phyloP scores from a whole-genome alignment of 768 basidiomycete species.

The Tulasnella sp. region DNA sequence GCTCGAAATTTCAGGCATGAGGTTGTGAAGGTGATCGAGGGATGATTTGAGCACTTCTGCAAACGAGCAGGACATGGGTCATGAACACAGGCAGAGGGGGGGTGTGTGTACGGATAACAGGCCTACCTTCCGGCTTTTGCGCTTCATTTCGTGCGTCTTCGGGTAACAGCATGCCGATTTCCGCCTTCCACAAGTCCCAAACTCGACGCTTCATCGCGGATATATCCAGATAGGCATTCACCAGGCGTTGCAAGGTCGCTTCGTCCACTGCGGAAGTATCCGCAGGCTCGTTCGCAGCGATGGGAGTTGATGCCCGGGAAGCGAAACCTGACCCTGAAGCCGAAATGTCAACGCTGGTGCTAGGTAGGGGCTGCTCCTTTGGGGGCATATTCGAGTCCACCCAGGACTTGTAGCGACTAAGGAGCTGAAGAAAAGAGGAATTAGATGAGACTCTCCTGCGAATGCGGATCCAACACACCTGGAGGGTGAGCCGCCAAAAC shows the following conservation, averaged over 20 bases:
- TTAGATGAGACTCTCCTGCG: neutral
- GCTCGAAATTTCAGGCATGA: constrained; percentile 56
- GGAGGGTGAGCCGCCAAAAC: constrained; percentile 89
- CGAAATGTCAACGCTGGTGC: neutral
- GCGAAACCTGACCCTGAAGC: constrained; percentile 1
- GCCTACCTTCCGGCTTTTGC: constrained; percentile 53
- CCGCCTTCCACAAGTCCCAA: constrained; percentile 61
- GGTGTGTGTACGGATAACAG: neutral
- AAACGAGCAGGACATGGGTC: neutral
- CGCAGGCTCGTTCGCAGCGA: constrained; percentile 32
- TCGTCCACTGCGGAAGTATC: constrained; percentile 65
- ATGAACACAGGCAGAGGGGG: neutral
- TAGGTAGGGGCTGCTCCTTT: constrained; percentile 39
- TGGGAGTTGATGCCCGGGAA: constrained; percentile 12
- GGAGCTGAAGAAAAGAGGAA: constrained; percentile 49
- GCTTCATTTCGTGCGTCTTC: constrained; percentile 37
- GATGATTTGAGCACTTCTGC: constrained; percentile 48
- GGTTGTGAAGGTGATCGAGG: constrained; percentile 47
- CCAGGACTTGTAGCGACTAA: constrained; percentile 78
- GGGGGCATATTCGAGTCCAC: constrained; percentile 55
- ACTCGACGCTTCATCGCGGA: constrained; percentile 53
- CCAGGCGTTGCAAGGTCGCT: constrained; percentile 57
- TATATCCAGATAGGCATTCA: constrained; percentile 67
- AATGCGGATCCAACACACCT: constrained; percentile 51
- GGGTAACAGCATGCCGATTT: constrained; percentile 61